These are phyloP conservation scores for Penicillium sp. DNA, from an alignment of 2,329 filamentous ascomycete species.

Conservation along the genomic window DNA sequence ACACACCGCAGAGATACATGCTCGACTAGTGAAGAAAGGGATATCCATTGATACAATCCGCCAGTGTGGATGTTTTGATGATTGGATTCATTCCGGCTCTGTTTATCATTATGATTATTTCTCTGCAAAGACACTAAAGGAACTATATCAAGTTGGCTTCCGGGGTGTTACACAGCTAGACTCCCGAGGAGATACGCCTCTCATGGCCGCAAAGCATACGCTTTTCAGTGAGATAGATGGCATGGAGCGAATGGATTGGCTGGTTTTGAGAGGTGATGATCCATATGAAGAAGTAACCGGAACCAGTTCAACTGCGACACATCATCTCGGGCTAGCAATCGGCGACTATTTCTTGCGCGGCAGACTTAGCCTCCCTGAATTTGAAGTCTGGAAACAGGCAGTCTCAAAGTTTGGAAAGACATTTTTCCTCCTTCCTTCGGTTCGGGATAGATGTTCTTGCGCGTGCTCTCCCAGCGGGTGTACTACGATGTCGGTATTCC, in stretches of 20 bases:
- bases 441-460: not conserved
- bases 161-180: not conserved
- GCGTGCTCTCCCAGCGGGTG: slow-evolving; percentile 1
- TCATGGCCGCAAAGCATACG: no score
- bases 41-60: not conserved
- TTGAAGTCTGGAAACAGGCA: not conserved
- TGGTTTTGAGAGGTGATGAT: not conserved
- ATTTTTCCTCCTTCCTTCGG: not conserved
- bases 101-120: not conserved
- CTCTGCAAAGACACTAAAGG: not conserved
- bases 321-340: not conserved
- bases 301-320: not conserved
- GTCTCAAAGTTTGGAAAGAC: not conserved
- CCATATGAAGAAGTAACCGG: not conserved
- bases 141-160: not conserved
- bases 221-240: not conserved
- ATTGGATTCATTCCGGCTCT: not conserved
- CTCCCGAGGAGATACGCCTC: not conserved
- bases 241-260: not conserved
- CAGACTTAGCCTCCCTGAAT: no score
- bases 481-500: not conserved
- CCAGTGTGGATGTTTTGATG: no score
- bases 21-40: not conserved
- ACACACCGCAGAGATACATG: not conserved
- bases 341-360: not conserved